phyloP scores from a whole-genome alignment of 2,329 filamentous ascomycete genomes.

The Monilinia fructicola region DNA sequence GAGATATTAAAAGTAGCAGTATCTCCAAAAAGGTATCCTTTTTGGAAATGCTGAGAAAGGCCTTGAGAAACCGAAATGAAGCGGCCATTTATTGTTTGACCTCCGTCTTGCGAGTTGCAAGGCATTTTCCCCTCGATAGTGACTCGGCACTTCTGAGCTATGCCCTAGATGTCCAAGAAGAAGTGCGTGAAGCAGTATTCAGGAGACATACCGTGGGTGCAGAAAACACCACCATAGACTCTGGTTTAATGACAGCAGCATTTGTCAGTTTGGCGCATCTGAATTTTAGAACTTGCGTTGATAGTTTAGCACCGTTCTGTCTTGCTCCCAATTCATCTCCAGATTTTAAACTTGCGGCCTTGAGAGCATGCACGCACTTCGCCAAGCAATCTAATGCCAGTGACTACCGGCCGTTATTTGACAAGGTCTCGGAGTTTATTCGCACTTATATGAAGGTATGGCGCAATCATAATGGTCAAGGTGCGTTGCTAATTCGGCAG shows the following conservation, averaged over 20 bases:
- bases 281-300: conserved; percentile 58
- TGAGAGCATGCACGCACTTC: conserved; percentile 64
- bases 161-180: conserved; percentile 68
- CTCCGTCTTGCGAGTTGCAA: conserved; percentile 59
- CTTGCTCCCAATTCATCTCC: conserved; percentile 56
- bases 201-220: conserved; percentile 49
- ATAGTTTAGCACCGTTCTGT: conserved; percentile 56
- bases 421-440: conserved; percentile 56
- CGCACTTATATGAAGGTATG: conserved; percentile 56
- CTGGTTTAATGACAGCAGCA: conserved; percentile 64
- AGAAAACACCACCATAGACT: conserved; percentile 56
- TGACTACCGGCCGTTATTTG: conserved; percentile 56
- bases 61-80: conserved; percentile 63
- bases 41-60: conserved; percentile 62
- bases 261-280: conserved; percentile 65
- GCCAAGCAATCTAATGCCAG: conserved; percentile 52
- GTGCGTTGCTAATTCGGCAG: conserved; percentile 26
- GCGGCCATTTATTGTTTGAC: conserved; percentile 66
- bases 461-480: background rate
- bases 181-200: conserved; percentile 65
- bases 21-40: conserved; percentile 67
- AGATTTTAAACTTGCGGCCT: conserved; percentile 61
- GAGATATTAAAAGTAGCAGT: conserved; percentile 60
- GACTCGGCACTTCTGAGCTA: conserved; percentile 61
- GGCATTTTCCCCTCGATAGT: conserved; percentile 62